phyloP scores from a whole-genome alignment of 208 protist species.

The Leishmania arabica region DNA sequence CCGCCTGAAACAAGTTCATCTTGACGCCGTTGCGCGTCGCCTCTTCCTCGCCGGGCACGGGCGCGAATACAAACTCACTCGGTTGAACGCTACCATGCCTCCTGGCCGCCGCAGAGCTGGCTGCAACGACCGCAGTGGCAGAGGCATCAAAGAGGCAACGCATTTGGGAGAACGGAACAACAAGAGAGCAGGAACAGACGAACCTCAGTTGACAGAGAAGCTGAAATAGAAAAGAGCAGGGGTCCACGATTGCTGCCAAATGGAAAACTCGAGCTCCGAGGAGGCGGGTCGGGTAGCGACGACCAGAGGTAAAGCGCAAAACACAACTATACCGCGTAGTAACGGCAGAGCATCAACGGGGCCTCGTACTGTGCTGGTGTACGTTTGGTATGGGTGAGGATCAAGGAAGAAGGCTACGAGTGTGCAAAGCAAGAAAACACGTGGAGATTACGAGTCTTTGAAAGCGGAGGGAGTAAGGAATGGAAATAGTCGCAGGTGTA shows the following conservation, averaged over 20 bases:
- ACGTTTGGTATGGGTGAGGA: background rate
- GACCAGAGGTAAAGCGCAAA: background rate
- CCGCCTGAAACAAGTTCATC: slow-evolving; percentile 93
- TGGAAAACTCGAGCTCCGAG: background rate
- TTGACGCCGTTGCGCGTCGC: slow-evolving; percentile 46
- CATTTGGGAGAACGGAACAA: background rate
- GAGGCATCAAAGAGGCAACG: slow-evolving; percentile 12
- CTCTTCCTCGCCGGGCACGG: slow-evolving; percentile 35
- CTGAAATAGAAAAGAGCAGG: background rate
- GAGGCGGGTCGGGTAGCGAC: background rate
- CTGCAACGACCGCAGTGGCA: background rate
- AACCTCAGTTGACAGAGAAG: background rate
- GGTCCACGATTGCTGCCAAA: too few species aligned
- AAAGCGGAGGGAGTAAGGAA: background rate
- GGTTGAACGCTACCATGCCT: slow-evolving; percentile 38
- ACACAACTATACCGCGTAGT: background rate
- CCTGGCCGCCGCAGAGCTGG: slow-evolving; percentile 5
- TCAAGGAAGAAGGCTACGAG: background rate
- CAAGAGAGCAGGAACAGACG: background rate
- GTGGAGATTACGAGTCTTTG: background rate
- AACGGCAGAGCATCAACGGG: background rate
- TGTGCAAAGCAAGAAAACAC: background rate
- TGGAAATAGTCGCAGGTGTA: background rate
- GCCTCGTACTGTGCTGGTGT: background rate
- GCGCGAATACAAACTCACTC: slow-evolving; percentile 39